Evolutionary conservation across 495 filamentous ascomycete species (phyloP).

Genomic region (Podospora tetraspora): DNA sequence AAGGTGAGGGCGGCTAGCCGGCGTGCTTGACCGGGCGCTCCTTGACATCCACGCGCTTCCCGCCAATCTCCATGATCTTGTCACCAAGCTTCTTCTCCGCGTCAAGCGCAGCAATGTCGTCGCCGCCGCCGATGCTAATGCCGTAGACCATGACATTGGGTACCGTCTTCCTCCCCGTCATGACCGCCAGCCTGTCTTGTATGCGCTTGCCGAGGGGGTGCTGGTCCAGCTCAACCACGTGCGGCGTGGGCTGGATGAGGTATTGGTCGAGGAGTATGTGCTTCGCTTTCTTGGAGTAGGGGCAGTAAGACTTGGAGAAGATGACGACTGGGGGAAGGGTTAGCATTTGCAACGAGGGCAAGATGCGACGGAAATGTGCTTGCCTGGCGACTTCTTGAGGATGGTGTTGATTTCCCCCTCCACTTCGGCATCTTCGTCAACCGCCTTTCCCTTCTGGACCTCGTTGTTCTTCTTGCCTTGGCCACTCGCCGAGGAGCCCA

Average conservation of each 20-base stretch:
- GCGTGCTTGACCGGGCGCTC: slow-evolving; percentile 30
- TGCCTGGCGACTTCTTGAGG: slow-evolving; percentile 76
- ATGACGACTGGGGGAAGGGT: slow-evolving; percentile 63
- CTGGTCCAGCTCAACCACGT: slow-evolving; percentile 85
- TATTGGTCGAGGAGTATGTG: slow-evolving; percentile 74
- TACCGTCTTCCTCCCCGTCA: slow-evolving; percentile 77
- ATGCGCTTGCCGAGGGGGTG: slow-evolving; percentile 67
- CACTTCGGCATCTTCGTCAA: slow-evolving; percentile 51
- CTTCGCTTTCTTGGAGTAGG: slow-evolving; percentile 77
- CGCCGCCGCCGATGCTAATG: slow-evolving; percentile 83
- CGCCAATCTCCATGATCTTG: slow-evolving; percentile 67
- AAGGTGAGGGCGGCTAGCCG: slow-evolving; percentile 9
- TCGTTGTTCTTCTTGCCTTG: slow-evolving; percentile 47
- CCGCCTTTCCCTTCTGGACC: slow-evolving; percentile 43
- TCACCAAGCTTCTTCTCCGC: slow-evolving; percentile 59
- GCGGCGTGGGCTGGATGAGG: slow-evolving; percentile 71
- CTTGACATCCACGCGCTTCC: slow-evolving; percentile 55
- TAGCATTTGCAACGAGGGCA: slow-evolving; percentile 20
- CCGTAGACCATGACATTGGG: slow-evolving; percentile 88
- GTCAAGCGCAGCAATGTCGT: slow-evolving; percentile 75
- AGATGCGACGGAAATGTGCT: background rate
- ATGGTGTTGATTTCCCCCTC: slow-evolving; percentile 66
- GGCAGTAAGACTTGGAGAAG: slow-evolving; percentile 93
- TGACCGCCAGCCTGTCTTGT: slow-evolving; percentile 61
- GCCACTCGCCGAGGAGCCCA: slow-evolving; percentile 57